Percentiles rank a stretch among this genome's conserved stretches.
These are phyloP conservation scores for Hyaloperonospora arabidopsidis DNA, from an alignment of 352 stramenopile species.

Conservation along the genomic window DNA sequence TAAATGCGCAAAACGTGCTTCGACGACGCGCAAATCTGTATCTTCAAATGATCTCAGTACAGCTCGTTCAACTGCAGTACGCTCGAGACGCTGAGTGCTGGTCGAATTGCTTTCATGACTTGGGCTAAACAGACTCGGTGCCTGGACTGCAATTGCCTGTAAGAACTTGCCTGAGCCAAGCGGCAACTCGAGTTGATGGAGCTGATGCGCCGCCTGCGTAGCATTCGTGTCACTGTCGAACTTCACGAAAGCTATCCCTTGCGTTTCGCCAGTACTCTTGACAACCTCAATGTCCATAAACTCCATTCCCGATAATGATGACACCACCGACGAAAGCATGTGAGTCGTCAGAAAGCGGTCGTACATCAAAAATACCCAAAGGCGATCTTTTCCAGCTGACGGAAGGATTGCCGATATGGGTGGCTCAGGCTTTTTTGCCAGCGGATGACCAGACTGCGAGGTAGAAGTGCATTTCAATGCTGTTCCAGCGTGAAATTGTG, in stretches of 20 bases:
- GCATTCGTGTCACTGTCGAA: slow-evolving; percentile 52
- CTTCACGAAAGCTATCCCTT: slow-evolving; percentile 70
- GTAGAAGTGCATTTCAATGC: background rate
- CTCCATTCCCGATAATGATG: slow-evolving; percentile 56
- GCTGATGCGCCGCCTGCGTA: slow-evolving; percentile 33
- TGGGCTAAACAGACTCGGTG: slow-evolving; percentile 59
- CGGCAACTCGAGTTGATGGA: slow-evolving; percentile 60
- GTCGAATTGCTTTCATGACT: slow-evolving; percentile 33
- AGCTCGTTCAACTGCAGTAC: slow-evolving; percentile 13
- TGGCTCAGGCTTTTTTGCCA: slow-evolving; percentile 8
- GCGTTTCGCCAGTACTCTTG: slow-evolving; percentile 48
- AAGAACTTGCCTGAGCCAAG: slow-evolving; percentile 40
- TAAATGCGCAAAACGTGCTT: slow-evolving; percentile 72
- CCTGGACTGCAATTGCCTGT: slow-evolving; percentile 60
- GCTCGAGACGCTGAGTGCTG: slow-evolving; percentile 23
- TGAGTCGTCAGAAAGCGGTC: slow-evolving; percentile 54
- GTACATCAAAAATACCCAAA: slow-evolving; percentile 69
- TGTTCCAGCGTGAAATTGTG: slow-evolving; percentile 8
- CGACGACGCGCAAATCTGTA: slow-evolving; percentile 61
- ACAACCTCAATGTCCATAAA: slow-evolving; percentile 78
- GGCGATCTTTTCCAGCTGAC: slow-evolving; percentile 21
- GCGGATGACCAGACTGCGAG: background rate
- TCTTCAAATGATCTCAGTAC: slow-evolving; percentile 38
- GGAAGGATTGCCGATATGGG: slow-evolving; percentile 5
- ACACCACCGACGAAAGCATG: slow-evolving; percentile 53